phyloP scores from a whole-genome alignment of 139 green algal species.

The Astrephomene gubernaculifera region DNA sequence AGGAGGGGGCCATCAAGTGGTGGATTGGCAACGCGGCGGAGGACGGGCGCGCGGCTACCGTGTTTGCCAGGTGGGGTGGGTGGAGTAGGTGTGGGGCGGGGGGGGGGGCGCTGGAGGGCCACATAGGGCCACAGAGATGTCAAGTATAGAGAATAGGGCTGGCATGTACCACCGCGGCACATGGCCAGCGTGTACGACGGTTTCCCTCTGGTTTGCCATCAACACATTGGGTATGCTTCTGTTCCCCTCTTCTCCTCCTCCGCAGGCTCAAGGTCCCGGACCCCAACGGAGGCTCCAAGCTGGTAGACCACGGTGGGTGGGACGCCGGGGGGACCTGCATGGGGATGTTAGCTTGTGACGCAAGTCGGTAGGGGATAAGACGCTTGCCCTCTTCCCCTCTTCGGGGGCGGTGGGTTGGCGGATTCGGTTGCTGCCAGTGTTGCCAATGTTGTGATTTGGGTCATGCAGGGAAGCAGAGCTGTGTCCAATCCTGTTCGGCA shows the following conservation, averaged over 20 bases:
- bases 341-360: too few relatives aligned
- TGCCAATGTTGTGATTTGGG: too few relatives aligned
- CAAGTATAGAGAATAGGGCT: not conserved
- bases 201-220: not conserved
- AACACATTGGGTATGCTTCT: not conserved
- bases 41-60: conserved; percentile 78
- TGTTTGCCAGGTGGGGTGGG: conserved; percentile 75
- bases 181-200: not conserved
- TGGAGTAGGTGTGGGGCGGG: not conserved
- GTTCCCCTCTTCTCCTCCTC: not conserved
- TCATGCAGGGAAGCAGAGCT: too few relatives aligned
- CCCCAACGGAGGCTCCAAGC: conserved; percentile 59
- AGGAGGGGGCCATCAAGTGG: conserved; percentile 89
- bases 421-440: too few relatives aligned
- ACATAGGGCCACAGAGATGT: not conserved
- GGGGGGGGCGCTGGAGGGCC: not conserved
- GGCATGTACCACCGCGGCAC: not conserved
- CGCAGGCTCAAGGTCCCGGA: conserved; percentile 69
- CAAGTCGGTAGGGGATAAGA: too few relatives aligned
- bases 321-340: not conserved
- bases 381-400: too few relatives aligned
- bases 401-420: too few relatives aligned
- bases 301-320: conserved; percentile 76
- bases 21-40: conserved; percentile 90
- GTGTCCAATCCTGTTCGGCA: too few relatives aligned